Percentiles rank a stretch among this genome's conserved stretches.
phyloP scores from a whole-genome alignment of 164 flowering plant species.

The Pachysandra terminalis region DNA sequence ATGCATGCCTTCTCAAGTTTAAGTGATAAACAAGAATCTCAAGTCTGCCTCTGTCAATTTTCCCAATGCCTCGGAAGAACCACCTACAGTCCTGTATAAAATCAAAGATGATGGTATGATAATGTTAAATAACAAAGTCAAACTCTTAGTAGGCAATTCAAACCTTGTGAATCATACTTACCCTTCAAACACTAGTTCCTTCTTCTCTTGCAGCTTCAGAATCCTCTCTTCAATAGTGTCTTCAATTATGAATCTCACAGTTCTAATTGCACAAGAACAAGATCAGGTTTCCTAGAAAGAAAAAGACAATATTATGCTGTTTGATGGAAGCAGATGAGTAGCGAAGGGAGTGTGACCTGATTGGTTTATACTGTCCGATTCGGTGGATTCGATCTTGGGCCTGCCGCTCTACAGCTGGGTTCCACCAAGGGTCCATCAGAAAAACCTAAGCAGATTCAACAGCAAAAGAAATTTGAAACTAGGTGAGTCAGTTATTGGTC shows the following conservation, averaged over 20 bases:
- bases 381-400: constrained; percentile 97
- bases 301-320: background rate
- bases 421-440: constrained; percentile 99
- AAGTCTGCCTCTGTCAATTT: constrained; percentile 74
- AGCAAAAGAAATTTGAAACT: too few relatives aligned
- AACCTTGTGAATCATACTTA: too few relatives aligned
- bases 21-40: constrained; percentile 60
- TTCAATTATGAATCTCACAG: constrained; percentile 80
- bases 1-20: too few relatives aligned
- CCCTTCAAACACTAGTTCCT: constrained; percentile 96
- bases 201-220: constrained; percentile 88
- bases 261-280: constrained; percentile 31
- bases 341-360: constrained; percentile 39
- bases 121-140: constrained; percentile 2
- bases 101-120: background rate
- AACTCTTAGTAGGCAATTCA: too few relatives aligned
- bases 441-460: constrained; percentile 52
- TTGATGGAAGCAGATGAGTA: background rate
- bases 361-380: constrained; percentile 94
- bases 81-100: constrained; percentile 78
- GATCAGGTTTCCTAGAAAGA: background rate
- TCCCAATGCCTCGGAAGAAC: constrained; percentile 68
- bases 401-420: constrained; percentile 97
- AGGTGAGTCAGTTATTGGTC: too few relatives aligned
- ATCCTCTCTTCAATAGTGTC: constrained; percentile 90